These are phyloP conservation scores for Centella asiatica DNA, from an alignment of 129 eudicot species.

Conservation along the genomic window DNA sequence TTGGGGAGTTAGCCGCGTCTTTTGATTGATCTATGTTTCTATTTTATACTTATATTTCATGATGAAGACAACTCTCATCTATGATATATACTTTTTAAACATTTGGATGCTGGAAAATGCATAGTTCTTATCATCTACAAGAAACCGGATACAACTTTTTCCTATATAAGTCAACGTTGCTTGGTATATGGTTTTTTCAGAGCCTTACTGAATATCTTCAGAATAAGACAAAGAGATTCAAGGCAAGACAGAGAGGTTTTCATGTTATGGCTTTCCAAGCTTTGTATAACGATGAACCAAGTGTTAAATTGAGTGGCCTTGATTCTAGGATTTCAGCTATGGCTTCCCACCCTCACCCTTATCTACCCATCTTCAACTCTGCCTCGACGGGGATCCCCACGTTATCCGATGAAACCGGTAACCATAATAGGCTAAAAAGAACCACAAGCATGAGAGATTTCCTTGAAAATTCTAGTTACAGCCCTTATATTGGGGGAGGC, in stretches of 20 bases:
- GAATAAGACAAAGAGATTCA: neutral
- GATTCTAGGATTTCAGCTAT: constrained; percentile 11
- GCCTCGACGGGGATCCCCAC: constrained; percentile 1
- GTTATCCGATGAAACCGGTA: constrained; percentile 20
- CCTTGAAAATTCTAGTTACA: constrained; percentile 8
- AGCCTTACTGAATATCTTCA: neutral
- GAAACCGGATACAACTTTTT: neutral
- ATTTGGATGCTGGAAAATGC: neutral
- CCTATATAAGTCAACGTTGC: neutral
- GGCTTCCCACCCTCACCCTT: constrained; percentile 10
- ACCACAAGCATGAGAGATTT: constrained; percentile 33
- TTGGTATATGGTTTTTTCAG: constrained; percentile 5
- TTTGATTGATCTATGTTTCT: constrained; percentile 3
- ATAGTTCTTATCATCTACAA: neutral
- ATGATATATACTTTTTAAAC: neutral
- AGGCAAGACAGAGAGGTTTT: neutral
- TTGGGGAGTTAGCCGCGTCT: neutral
- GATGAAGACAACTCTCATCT: neutral
- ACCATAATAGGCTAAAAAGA: constrained; percentile 39
- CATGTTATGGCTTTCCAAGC: neutral
- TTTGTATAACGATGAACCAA: constrained; percentile 21
- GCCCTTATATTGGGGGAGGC: constrained; percentile 5
- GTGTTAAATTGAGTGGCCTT: constrained; percentile 6
- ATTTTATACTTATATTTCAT: neutral
- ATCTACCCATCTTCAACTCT: neutral